Evolutionary conservation across 2,329 filamentous ascomycete genomes (phyloP).

Genomic region (Diaporthe sp.): DNA sequence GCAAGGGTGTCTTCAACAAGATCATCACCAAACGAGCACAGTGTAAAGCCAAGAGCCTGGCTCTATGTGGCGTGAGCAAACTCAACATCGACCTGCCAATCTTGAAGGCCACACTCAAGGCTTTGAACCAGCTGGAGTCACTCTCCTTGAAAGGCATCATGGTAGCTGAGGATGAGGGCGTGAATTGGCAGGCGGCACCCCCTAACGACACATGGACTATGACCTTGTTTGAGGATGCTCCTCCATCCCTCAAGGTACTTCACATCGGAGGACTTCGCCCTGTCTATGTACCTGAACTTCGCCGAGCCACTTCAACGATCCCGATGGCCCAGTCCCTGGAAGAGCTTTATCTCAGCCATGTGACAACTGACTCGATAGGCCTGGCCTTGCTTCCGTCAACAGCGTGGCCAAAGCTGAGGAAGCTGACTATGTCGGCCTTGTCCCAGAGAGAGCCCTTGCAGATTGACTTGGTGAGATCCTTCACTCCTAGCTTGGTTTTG

Average conservation of each 20-base stretch:
- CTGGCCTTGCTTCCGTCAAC: not conserved
- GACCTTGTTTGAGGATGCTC: not conserved
- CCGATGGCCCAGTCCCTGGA: not conserved
- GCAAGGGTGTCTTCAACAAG: slow-evolving; percentile 1
- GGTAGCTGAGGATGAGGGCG: too few relatives aligned
- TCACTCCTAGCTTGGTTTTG: not conserved
- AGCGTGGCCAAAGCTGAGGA: slow-evolving; percentile 31
- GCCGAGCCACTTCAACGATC: not conserved
- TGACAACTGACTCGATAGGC: not conserved
- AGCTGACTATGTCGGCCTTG: not conserved
- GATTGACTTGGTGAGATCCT: slow-evolving; percentile 6
- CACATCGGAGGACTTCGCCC: not conserved
- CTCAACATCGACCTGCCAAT: slow-evolving; percentile 15
- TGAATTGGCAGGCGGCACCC: too few relatives aligned
- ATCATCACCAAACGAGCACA: slow-evolving; percentile 23
- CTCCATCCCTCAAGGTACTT: slow-evolving; percentile 12
- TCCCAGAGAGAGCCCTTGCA: rapidly evolving
- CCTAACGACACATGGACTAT: not conserved
- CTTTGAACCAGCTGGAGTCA: not conserved
- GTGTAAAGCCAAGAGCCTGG: slow-evolving; percentile 21
- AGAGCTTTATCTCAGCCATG: not conserved
- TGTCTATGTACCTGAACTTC: too few relatives aligned
- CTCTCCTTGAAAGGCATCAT: slow-evolving; percentile 7
- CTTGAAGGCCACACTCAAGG: slow-evolving; percentile 19
- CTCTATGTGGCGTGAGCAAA: slow-evolving; percentile 15